A percentile compares a stretch with the other conserved stretches of the same genome.
phyloP scores from a whole-genome alignment of 2,329 filamentous ascomycete species.

The Cordyceps pruinosa region DNA sequence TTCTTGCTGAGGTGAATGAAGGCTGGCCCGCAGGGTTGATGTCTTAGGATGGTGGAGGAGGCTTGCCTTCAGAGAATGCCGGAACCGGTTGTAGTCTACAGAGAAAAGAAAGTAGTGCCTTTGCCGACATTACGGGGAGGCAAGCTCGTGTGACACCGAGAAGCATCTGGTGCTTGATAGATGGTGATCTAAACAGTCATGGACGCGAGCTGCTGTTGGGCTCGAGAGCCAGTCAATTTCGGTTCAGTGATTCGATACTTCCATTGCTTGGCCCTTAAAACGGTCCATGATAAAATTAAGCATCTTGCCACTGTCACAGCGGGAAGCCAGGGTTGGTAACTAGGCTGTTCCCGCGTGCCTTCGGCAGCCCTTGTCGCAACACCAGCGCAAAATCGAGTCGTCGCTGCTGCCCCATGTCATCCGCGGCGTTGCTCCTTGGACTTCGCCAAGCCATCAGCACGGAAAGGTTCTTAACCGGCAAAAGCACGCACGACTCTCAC shows the following conservation, averaged over 20 bases:
- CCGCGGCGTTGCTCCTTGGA: neutral
- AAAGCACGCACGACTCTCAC: neutral
- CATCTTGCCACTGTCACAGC: neutral
- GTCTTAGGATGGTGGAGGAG: conserved; percentile 6
- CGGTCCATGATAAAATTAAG: neutral
- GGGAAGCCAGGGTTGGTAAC: neutral
- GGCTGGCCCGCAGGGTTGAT: neutral
- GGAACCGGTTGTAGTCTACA: neutral
- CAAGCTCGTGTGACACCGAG: neutral
- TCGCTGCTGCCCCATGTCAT: neutral
- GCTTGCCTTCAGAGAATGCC: neutral
- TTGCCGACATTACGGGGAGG: neutral
- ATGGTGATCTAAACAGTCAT: neutral
- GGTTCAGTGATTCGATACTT: too few species aligned
- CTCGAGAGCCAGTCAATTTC: neutral
- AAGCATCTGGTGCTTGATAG: neutral
- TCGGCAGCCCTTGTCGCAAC: neutral
- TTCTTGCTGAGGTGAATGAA: neutral
- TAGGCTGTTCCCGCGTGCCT: neutral
- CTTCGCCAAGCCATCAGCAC: neutral
- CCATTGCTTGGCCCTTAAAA: neutral
- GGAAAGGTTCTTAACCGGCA: neutral
- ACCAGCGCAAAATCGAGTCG: conserved; percentile 1
- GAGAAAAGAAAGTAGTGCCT: neutral
- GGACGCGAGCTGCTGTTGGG: neutral